Conservation (phyloP, 441 rosid genomes). For the Populus hybrid region DNA sequence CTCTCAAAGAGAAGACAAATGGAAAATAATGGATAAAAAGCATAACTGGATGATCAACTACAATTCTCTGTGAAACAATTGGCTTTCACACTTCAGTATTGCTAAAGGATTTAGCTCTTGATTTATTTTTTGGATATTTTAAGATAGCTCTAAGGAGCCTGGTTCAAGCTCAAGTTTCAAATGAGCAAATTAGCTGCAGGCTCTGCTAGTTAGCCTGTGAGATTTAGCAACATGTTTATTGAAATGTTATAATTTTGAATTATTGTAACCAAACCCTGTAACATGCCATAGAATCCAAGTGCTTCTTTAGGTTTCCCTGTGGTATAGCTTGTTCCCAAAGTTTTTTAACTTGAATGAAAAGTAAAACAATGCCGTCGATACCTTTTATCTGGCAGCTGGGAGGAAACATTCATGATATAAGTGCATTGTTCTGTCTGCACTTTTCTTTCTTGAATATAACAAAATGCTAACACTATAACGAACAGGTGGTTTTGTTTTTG, state of each 20-base stretch:
- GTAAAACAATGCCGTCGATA: not conserved
- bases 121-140: not conserved
- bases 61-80: not conserved
- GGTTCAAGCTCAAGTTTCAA: not conserved
- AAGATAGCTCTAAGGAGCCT: not conserved
- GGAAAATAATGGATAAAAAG: not conserved
- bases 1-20: not conserved
- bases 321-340: not conserved
- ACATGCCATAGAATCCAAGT: not conserved
- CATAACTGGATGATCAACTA: not conserved
- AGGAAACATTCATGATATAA: not conserved
- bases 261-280: not conserved
- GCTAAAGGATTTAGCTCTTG: not conserved
- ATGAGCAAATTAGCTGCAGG: not conserved
- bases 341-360: not conserved
- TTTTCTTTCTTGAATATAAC: not conserved
- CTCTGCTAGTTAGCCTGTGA: not conserved
- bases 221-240: not conserved
- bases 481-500: conserved; percentile 59
- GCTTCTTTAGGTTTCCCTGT: not conserved
- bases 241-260: not conserved
- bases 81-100: not conserved
- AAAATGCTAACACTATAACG: conserved; percentile 11
- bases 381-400: not conserved
- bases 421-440: not conserved